phyloP scores from a whole-genome alignment of 139 green algal genomes.

The Coelastrella sp. region DNA sequence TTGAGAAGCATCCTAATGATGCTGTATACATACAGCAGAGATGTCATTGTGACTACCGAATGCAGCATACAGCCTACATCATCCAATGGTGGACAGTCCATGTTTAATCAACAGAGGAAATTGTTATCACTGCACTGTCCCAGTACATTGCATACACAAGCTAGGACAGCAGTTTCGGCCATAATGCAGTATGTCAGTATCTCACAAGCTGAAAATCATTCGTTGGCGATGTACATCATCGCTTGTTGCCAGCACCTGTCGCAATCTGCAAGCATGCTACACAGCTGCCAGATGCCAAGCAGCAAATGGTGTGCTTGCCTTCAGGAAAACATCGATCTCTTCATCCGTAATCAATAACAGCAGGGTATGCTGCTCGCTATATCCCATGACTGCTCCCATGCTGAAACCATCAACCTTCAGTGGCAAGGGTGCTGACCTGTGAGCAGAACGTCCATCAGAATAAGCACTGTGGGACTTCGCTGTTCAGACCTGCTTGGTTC shows the following conservation, averaged over 20 bases:
- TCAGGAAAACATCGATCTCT: constrained; percentile 62
- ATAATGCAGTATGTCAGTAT: no score
- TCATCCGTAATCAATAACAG: constrained; percentile 57
- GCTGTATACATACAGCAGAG: neutral
- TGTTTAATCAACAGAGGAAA: no score
- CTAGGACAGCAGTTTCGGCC: no score
- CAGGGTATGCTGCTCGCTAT: constrained; percentile 63
- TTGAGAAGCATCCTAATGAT: neutral
- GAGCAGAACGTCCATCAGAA: neutral
- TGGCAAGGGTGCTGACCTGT: constrained; percentile 66
- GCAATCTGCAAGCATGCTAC: neutral
- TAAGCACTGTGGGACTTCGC: no score
- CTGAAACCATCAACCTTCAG: constrained; percentile 71
- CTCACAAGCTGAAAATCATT: no score
- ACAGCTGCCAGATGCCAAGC: neutral
- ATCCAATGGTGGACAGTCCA: no score
- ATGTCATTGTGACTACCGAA: neutral
- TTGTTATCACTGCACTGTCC: no score
- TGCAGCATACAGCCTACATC: neutral
- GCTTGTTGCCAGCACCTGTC: neutral
- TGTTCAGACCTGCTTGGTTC: no score
- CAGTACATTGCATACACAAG: no score
- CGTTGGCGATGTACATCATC: no score
- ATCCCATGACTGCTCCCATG: constrained; percentile 69
- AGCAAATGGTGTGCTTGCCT: constrained; percentile 16